Evolutionary conservation across 352 stramenopile species (phyloP).

Genomic region (Globisporangium camurandrum): DNA sequence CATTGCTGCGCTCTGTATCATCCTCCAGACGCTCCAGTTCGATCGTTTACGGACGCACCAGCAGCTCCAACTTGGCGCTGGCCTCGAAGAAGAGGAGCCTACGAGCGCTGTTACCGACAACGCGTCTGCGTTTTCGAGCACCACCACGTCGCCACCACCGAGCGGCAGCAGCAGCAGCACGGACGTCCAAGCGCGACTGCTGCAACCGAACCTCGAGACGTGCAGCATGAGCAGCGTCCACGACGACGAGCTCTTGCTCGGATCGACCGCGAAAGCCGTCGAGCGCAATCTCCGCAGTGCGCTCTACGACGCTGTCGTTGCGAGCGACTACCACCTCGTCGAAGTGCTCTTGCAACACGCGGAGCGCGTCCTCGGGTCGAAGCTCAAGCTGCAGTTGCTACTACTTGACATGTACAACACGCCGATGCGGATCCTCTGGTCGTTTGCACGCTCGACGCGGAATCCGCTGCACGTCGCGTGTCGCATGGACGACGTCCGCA

Average conservation of each 20-base stretch:
- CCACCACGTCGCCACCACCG: background rate
- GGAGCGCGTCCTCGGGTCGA: conserved; percentile 47
- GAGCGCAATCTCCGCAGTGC: conserved; percentile 38
- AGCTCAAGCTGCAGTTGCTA: conserved; percentile 51
- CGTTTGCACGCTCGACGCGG: conserved; percentile 57
- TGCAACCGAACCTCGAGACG: conserved; percentile 31
- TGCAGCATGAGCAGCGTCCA: conserved; percentile 30
- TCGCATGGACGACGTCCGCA: conserved; percentile 43
- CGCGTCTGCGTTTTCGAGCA: conserved; percentile 4
- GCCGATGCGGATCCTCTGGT: conserved; percentile 41
- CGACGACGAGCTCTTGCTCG: conserved; percentile 33
- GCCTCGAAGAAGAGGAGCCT: conserved; percentile 38
- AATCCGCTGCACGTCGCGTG: conserved; percentile 75
- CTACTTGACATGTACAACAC: conserved; percentile 71
- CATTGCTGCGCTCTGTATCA: conserved; percentile 33
- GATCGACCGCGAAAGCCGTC: conserved; percentile 25
- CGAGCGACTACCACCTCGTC: conserved; percentile 31
- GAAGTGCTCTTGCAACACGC: conserved; percentile 39
- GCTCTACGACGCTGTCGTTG: conserved; percentile 41
- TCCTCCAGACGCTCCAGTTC: conserved; percentile 58
- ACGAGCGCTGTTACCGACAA: conserved; percentile 12
- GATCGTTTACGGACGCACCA: conserved; percentile 53
- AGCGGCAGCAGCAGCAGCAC: background rate
- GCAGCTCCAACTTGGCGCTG: conserved; percentile 51
- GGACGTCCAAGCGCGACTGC: conserved; percentile 10